Evolutionary conservation across 768 basidiomycete genomes (phyloP).

Genomic region (Termitomyces eurrhizus): DNA sequence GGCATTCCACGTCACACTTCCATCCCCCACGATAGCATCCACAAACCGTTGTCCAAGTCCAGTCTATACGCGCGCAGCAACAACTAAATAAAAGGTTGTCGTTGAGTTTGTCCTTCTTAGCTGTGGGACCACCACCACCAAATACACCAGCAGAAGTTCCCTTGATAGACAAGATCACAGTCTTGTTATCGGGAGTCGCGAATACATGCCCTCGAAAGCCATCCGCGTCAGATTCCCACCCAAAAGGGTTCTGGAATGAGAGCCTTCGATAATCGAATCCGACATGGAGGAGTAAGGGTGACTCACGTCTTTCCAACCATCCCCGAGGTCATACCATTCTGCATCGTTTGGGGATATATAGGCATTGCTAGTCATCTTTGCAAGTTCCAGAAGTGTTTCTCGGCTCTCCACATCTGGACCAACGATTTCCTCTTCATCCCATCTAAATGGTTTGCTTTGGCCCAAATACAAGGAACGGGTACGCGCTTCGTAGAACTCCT

Average conservation of each 20-base stretch:
- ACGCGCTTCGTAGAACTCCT: slow-evolving; percentile 38
- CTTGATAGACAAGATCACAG: slow-evolving; percentile 87
- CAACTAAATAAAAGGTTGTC: slow-evolving; percentile 93
- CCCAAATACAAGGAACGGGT: slow-evolving; percentile 41
- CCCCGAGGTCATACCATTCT: slow-evolving; percentile 76
- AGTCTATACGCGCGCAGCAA: slow-evolving; percentile 90
- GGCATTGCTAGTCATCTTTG: slow-evolving; percentile 95
- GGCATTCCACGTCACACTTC: slow-evolving; percentile 78
- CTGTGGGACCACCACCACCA: slow-evolving; percentile 78
- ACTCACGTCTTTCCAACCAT: slow-evolving; percentile 57
- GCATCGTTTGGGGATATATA: slow-evolving; percentile 62
- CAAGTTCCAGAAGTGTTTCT: slow-evolving; percentile 73
- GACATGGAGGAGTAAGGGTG: not conserved
- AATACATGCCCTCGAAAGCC: slow-evolving; percentile 93
- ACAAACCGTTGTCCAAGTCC: slow-evolving; percentile 93
- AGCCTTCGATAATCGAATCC: not conserved
- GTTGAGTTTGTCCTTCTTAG: slow-evolving; percentile 88
- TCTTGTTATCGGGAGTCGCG: slow-evolving; percentile 76
- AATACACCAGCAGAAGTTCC: slow-evolving; percentile 82
- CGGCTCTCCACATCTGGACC: slow-evolving; percentile 77
- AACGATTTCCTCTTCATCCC: slow-evolving; percentile 72
- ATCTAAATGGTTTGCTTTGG: slow-evolving; percentile 45
- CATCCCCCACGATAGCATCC: slow-evolving; percentile 78
- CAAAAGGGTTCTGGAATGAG: slow-evolving; percentile 66
- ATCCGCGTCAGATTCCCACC: slow-evolving; percentile 87